phyloP scores from a whole-genome alignment of 164 flowering plant genomes.

The Cinnamomum chago region DNA sequence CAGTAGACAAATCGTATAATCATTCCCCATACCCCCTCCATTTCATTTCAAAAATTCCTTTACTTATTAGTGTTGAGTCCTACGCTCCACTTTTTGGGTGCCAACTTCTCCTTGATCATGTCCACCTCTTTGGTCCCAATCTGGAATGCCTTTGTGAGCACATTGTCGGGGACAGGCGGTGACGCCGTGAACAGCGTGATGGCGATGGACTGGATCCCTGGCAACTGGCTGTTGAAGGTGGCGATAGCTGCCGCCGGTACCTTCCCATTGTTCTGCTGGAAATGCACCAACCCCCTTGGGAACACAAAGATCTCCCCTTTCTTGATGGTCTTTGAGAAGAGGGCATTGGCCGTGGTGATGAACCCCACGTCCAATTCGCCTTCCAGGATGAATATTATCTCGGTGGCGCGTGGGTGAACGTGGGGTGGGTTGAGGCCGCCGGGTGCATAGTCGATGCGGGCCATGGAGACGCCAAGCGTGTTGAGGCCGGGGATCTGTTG shows the following conservation, averaged over 20 bases:
- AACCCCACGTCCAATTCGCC: constrained; percentile 27
- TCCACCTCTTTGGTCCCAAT: constrained; percentile 25
- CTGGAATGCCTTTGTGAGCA: constrained; percentile 29
- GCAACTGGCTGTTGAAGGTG: constrained; percentile 28
- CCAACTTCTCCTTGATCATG: constrained; percentile 25
- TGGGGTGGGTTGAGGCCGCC: constrained; percentile 26
- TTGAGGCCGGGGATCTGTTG: constrained; percentile 23
- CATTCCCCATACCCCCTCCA: no score
- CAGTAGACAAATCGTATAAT: no score
- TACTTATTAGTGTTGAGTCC: no score
- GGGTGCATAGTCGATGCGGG: constrained; percentile 25
- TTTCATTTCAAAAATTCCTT: no score
- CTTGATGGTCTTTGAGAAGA: constrained; percentile 21
- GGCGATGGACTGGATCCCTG: constrained; percentile 24
- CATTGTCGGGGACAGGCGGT: constrained; percentile 25
- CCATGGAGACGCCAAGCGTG: constrained; percentile 23
- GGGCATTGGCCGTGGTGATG: constrained; percentile 22
- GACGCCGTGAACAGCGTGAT: constrained; percentile 17
- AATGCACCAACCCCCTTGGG: constrained; percentile 23
- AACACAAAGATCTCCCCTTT: constrained; percentile 23
- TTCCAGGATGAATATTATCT: constrained; percentile 23
- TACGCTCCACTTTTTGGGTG: constrained; percentile 11
- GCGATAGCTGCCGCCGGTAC: constrained; percentile 22
- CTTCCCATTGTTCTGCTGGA: constrained; percentile 22
- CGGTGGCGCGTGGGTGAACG: constrained; percentile 25